A percentile compares a stretch with the other conserved stretches of the same genome.
These are phyloP conservation scores for Lachancea cidri DNA, from an alignment of 805 yeast genomes.

Conservation along the genomic window DNA sequence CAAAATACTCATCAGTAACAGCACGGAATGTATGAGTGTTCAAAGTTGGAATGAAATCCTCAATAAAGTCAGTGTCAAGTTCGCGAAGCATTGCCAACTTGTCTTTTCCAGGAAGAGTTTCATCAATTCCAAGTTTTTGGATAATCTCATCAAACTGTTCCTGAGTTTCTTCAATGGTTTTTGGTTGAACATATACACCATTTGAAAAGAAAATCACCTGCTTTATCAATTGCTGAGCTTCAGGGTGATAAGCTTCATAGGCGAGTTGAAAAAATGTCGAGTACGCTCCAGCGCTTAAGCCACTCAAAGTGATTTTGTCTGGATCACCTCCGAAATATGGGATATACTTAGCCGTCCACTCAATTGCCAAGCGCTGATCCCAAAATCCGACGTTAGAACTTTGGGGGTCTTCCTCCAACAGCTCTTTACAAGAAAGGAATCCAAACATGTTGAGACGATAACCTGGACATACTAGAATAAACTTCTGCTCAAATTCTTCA, in stretches of 20 bases:
- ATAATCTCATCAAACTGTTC: constrained; percentile 36
- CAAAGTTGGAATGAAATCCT: constrained; percentile 26
- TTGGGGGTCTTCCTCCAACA: constrained; percentile 30
- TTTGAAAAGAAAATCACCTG: constrained; percentile 36
- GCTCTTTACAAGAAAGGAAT: constrained; percentile 36
- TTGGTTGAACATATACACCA: constrained; percentile 37
- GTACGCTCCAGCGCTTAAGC: constrained; percentile 45
- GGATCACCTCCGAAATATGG: constrained; percentile 44
- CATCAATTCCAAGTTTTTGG: constrained; percentile 21
- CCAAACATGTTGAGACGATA: constrained; percentile 40
- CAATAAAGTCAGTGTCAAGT: constrained; percentile 16
- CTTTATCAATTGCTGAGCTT: constrained; percentile 37
- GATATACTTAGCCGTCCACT: constrained; percentile 43
- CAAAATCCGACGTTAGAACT: constrained; percentile 39
- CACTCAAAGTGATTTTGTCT: constrained; percentile 38
- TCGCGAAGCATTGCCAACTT: constrained; percentile 21
- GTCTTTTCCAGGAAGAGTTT: constrained; percentile 14
- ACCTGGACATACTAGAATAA: constrained; percentile 35
- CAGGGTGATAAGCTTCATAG: constrained; percentile 39
- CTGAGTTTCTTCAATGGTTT: constrained; percentile 32
- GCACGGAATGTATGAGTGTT: constrained; percentile 36
- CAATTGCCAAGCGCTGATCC: constrained; percentile 44
- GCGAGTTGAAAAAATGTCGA: constrained; percentile 39
- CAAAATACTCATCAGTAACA: constrained; percentile 37
- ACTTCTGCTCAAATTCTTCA: constrained; percentile 27